phyloP scores from a whole-genome alignment of 345 rosid species.

The Eucalyptus sp. region DNA sequence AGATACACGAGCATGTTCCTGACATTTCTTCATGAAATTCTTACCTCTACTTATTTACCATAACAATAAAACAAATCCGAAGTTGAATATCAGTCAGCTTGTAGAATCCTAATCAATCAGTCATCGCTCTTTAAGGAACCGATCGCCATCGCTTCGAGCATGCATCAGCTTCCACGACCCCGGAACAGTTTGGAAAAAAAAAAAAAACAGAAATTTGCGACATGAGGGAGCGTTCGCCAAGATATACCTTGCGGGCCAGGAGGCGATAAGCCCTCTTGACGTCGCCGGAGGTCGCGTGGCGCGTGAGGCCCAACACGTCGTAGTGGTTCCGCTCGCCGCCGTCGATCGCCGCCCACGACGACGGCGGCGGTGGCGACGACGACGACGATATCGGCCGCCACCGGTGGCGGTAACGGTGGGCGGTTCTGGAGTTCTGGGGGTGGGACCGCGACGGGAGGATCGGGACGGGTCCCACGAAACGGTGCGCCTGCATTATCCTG shows the following conservation, averaged over 20 bases:
- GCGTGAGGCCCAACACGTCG: constrained; percentile 55
- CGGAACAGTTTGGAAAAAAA: background rate
- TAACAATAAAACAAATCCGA: background rate
- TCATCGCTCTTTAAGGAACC: background rate
- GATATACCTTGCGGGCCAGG: constrained; percentile 76
- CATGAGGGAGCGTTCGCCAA: background rate
- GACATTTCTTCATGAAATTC: background rate
- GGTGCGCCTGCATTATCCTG: constrained; percentile 57
- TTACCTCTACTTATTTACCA: background rate
- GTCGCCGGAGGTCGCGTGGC: constrained; percentile 45
- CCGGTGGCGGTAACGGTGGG: constrained; percentile 11
- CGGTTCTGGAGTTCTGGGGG: background rate
- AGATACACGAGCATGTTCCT: background rate
- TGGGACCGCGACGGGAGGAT: constrained; percentile 6
- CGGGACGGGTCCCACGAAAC: constrained; percentile 52
- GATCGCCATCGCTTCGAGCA: background rate
- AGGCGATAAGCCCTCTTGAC: constrained; percentile 78
- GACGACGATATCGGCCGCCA: constrained; percentile 14
- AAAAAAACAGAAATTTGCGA: background rate
- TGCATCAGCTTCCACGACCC: background rate
- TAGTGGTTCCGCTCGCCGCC: constrained; percentile 58
- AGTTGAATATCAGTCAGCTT: background rate
- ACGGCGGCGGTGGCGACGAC: constrained; percentile 16
- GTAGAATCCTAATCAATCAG: background rate
- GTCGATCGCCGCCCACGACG: constrained; percentile 21